Percentiles rank a stretch among this genome's conserved stretches.
Conservation (phyloP, 352 stramenopile species). For the Pythium plurisporium region DNA sequence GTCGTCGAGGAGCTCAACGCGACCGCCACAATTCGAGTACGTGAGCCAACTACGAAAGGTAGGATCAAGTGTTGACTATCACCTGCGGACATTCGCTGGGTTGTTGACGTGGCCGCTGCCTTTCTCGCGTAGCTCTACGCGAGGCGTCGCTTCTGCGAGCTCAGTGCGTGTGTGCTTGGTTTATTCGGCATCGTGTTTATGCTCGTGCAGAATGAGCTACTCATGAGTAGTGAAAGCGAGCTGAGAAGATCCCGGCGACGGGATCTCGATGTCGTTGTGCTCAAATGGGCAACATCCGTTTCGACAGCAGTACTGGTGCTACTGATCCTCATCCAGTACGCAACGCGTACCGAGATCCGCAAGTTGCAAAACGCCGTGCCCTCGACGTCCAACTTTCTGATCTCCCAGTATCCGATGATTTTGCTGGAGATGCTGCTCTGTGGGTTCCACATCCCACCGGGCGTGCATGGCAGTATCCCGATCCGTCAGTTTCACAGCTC, state of each 20-base stretch:
- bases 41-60: conserved; percentile 37
- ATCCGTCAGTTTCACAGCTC: conserved; percentile 46
- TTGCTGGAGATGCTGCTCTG: conserved; percentile 55
- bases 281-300: conserved; percentile 36
- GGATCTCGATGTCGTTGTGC: conserved; percentile 11
- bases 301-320: conserved; percentile 39
- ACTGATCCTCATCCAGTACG: conserved; percentile 50
- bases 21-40: conserved; percentile 15
- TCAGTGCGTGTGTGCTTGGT: conserved; percentile 40
- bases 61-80: no score
- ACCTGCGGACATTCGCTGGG: no score
- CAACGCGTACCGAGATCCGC: conserved; percentile 36
- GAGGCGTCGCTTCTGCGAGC: conserved; percentile 39
- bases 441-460: conserved; percentile 60
- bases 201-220: conserved; percentile 62
- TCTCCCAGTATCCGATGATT: conserved; percentile 27
- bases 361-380: conserved; percentile 50
- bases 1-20: conserved; percentile 19
- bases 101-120: no score
- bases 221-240: conserved; percentile 18
- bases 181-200: conserved; percentile 55
- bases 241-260: neutral
- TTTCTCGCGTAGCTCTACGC: conserved; percentile 60
- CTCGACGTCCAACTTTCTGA: conserved; percentile 24
- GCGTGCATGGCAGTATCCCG: conserved; percentile 31